Base-by-base conservation (phyloP, 345 rosid species). In the Eutrema japonicum region DNA sequence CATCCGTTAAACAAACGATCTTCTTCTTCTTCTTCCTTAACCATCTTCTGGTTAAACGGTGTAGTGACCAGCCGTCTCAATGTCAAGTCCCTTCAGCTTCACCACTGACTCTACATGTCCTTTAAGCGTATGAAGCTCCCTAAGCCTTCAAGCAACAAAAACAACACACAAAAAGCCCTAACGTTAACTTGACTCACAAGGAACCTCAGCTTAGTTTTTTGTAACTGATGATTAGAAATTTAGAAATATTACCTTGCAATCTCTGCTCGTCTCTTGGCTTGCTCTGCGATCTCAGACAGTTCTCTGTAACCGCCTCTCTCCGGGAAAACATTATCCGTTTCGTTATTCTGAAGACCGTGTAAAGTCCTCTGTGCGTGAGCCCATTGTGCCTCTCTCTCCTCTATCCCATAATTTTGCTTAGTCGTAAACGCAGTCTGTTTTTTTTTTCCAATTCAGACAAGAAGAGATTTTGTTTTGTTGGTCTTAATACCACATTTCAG, bases 371-470 rank as follows among this genome's bases (percentile, higher is more conserved):
- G 98, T 7, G 89, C 89, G 30, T 69, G 83, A 37, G 95, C 98
- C 98, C 98, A 92, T 56, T 92, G 98, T 58, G 96, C 98, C 62
- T 92, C 98, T 52, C 96, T 86, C 68, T 88, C 98, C 68, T 86
- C 96, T 46, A 82, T 88, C 16, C 96, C 98, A 37, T 85, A 90
- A 53, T 92, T 93, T 84, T 88, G 88, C 85, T 90, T 92, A 70
- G 91, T 88, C 8, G 95, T 92, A 81, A 92, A 92, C 10, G 95
- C 94, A 32, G 96, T 90, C 98, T 92, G 80, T 52, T 36, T 42
- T 26, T 14, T 33, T 45, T 6, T 32, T 4, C 35, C 16, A n/a
- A 0, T 27, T 45, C 54, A 64, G n/a, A 76, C 16, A 61, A 22
- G 4, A 52, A 64, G 22, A 33, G 14, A 49, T 12, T 11, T 11